These are phyloP conservation scores for Candida pseudoglaebosa DNA, from an alignment of 805 yeast genomes.

Conservation along the genomic window DNA sequence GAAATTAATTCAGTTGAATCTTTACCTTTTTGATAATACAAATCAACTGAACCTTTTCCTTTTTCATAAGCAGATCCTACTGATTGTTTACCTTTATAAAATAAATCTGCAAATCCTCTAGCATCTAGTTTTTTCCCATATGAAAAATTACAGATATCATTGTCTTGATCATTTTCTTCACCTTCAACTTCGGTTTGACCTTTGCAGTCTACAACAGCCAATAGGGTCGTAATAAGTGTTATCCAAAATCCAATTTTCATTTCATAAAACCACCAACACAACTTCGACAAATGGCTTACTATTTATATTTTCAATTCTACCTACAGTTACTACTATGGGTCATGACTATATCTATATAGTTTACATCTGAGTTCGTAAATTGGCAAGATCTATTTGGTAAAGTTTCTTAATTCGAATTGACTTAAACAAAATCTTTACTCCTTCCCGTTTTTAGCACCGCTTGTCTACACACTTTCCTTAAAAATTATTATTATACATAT, in stretches of 20 bases:
- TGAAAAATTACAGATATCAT: conserved; percentile 4
- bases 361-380: too few species aligned
- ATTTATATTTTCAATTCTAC: too few species aligned
- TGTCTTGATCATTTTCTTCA: conserved; percentile 3
- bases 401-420: conserved; percentile 10
- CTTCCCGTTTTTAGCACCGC: conserved; percentile 9
- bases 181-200: conserved; percentile 4
- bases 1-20: background rate
- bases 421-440: too few species aligned
- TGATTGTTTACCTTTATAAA: conserved; percentile 1
- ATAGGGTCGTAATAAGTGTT: background rate
- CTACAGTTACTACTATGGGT: too few species aligned
- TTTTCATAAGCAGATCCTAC: conserved; percentile 7
- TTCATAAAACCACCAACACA: too few species aligned
- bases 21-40: conserved; percentile 10
- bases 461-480: conserved; percentile 4
- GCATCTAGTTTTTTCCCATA: background rate
- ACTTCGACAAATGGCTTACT: too few species aligned
- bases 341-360: too few species aligned
- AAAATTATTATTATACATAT: background rate
- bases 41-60: conserved; percentile 6
- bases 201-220: background rate
- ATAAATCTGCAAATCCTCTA: conserved; percentile 1
- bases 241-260: background rate
- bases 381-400: too few species aligned